Base-by-base conservation (phyloP, 108 stramenopile species). In the Cyclotella kingstonii region DNA sequence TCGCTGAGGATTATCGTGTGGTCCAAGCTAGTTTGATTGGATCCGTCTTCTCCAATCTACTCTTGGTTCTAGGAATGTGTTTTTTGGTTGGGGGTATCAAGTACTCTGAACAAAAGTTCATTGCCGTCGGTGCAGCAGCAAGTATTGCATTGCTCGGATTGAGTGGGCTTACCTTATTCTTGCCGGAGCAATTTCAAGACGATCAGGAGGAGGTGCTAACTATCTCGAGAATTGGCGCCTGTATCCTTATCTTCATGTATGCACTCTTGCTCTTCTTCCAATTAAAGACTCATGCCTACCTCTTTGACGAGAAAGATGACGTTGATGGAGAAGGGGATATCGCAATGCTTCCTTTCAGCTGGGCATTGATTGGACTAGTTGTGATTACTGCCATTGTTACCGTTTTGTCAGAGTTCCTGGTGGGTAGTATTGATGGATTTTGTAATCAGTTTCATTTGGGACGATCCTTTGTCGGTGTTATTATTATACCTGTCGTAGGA, bases 1-100 rank as follows among this genome's bases (percentile, higher is more conserved):
- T 84, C 61, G 80, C 75, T 2, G 72, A 84, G 27, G 91, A 91
- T 56, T 83, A 89, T 63, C 86, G 91, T 6, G 93, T 98, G 12
- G 95, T 98, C 5, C 96, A 98, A 68, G 86, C 91, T 25, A 94
- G 92, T 73, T 81, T 99, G 81, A 85, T 99, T 45, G 98, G 98
- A 5, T 87, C 85, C 7, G 93, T 99, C 15, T 93, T 99, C 61
- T 85, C 82, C 60, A 99, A 99, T 68, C 57, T 96, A 39, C 71
- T 99, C 21, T 68, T 99, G 14, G 97, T 99, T 18, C 68, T 97
- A 30, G 98, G 98, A 12, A 90, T 87, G 63, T 96, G 96, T 45
- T 97, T 98, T 78, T 95, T 97, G 62, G 85, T 90, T 51, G 98
- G 96, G 30, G 98, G 97, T 4, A 45, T 97, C 44, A 64, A 80